A percentile compares a stretch with the other conserved stretches of the same genome.
These are phyloP conservation scores for Aspergillus sp. DNA, from an alignment of 2,329 filamentous ascomycete species.

Conservation along the genomic window DNA sequence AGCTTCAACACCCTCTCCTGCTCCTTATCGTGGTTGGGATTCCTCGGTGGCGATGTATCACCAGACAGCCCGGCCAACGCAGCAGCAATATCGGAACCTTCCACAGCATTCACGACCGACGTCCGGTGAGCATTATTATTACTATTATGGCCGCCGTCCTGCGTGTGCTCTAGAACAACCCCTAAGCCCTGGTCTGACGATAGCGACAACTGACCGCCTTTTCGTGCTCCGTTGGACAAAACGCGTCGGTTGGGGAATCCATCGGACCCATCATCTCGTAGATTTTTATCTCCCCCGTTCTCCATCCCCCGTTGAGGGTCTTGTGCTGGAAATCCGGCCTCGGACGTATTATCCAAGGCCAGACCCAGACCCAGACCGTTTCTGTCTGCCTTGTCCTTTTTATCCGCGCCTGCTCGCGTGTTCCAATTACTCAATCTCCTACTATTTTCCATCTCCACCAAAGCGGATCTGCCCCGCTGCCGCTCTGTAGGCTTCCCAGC, in stretches of 20 bases:
- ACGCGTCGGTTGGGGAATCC: conserved; percentile 1
- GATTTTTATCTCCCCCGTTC: too few relatives aligned
- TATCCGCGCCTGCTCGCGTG: too few relatives aligned
- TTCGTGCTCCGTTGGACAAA: conserved; percentile 4
- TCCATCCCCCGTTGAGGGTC: too few relatives aligned
- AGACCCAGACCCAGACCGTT: too few relatives aligned
- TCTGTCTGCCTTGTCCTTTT: too few relatives aligned
- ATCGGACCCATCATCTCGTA: too few relatives aligned
- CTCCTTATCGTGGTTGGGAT: conserved; percentile 30
- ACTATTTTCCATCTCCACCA: too few relatives aligned
- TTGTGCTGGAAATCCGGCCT: too few relatives aligned
- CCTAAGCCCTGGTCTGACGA: conserved; percentile 13
- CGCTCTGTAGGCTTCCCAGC: too few relatives aligned
- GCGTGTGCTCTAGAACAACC: conserved; percentile 13
- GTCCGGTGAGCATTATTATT: conserved; percentile 10
- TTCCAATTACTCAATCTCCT: too few relatives aligned
- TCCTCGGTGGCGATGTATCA: conserved; percentile 16
- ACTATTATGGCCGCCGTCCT: conserved; percentile 3
- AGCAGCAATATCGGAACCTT: conserved; percentile 19
- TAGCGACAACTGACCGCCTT: conserved; percentile 9
- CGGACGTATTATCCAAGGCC: too few relatives aligned
- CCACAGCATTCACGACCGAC: conserved; percentile 25
- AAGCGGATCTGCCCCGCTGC: too few relatives aligned
- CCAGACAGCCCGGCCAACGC: conserved; percentile 18
- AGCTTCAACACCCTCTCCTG: conserved; percentile 41